Evolutionary conservation across 2,329 filamentous ascomycete genomes (phyloP), one percentile per base, ranked within the genome.

Genomic region (Pezicula carpinea): DNA sequence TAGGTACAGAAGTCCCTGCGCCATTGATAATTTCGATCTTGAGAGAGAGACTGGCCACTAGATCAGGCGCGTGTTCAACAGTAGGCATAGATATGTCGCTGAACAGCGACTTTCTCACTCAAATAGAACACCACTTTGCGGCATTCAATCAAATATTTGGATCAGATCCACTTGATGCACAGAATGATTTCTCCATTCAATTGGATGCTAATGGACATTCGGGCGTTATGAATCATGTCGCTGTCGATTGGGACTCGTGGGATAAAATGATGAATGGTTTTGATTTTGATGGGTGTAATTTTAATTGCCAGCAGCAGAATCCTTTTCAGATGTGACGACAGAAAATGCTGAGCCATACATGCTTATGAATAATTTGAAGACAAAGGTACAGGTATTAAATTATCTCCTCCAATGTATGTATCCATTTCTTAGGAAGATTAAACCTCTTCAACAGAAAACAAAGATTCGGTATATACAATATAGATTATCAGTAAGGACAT

Each of bases 191-290:
- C 18, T 22, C 39, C 11, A 18, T 43, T 14, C 43, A 52, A 35
- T 21, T 18, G 4, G 47, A 34, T 15, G 15, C 38, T 21, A 36
- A 18, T 29, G 34, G 41, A 11, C 44, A 46, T 14, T 17, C 26
- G 13, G 35, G 40, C 29, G 17, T 46, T 6, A 42, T 44, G n/a
- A 19, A 43, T 39, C 19, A 34, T 34, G 26, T 23, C 19, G n/a
- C 35, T 23, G 45, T 52, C 46, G 48, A 47, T 6, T 54, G 52
- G 52, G 40, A 44, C 1, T 50, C 50, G 34, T 54, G 52, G 52
- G 50, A 49, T 39, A 46, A 50, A 41, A 36, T 50, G 10, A 50
- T 49, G 42, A 42, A 47, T 38, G 19, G 6, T 26, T 26, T 26
- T 26, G 23, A 26, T 26, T 8, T 26, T 3, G 23, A 26, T 26